Base-by-base conservation (phyloP, 352 stramenopile species). In the Phytophthora brassicae region DNA sequence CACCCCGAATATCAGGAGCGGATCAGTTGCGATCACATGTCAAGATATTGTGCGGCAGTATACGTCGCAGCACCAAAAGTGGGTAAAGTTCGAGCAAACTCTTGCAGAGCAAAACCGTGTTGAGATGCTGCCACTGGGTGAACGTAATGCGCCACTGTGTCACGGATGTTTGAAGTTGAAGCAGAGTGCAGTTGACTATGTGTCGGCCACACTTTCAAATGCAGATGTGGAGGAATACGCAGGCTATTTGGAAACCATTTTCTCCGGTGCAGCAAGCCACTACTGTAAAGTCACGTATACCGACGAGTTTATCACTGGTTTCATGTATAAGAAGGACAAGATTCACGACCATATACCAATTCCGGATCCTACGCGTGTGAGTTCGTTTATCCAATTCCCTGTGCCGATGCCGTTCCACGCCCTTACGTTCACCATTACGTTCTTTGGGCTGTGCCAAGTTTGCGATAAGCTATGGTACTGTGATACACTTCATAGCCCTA, bases 261-360 rank as follows among this genome's bases (percentile, higher is more conserved):
- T 95, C 64, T 92, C 84, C 1, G 83, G 83, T 6, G 74, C 77
- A 20, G 82, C 86, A 14, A 92, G 75, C 24, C 81, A 92, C 55
- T 85, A 91, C 48, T 94, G 86, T 66, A 93, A 90, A 53, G 79
- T 95, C 22, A 92, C 90, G 46, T 84, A 84, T 26, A 92, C 77
- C 11, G 86, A 92, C 49, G 86, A 95, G 56, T 92, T 89, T 38
- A 88, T 94, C 57, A 91, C 84, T 50, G 86, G 86, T 14, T 95
- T 95, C 56, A 71, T 95, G 70, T 95, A 91, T 84, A 95, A 95
- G 68, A 95, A 95, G 59, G 86, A 95, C 72, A 95, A 95, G 58
- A 93, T 95, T 38, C 86, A 95, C 64, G 86, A 95, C 42, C 86
- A 95, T 60, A 92, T 95, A 52, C 86, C 86, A 41, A 91, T 95